Evolutionary conservation across 371 early-diverging fungal species (phyloP), one percentile per base, ranked within the genome.

Genomic region (Mortierella sp.): DNA sequence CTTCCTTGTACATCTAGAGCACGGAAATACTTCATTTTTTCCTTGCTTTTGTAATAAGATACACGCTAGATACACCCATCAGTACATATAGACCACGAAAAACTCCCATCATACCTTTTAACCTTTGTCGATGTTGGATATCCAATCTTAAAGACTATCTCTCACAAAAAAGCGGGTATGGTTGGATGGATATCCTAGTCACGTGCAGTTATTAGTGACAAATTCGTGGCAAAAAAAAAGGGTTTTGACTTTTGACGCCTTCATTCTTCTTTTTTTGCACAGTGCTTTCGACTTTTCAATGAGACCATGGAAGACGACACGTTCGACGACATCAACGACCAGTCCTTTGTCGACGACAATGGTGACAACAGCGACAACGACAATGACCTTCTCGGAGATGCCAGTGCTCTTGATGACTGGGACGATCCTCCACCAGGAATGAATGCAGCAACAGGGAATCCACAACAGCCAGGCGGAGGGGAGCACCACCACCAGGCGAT

Each of bases 241-340:
- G n/a, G n/a, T n/a, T n/a, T n/a, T n/a, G n/a, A n/a, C 47, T 47
- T 14, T 47, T n/a, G n/a, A 39, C 8, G 6, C 7, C 24, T 64
- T 64, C 3, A 9, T n/a, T 19, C 39, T 26, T 37, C 58, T 55
- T 55, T 37, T 53, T 63, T 11, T n/a, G n/a, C 31, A 61, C 34
- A 7, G 10, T 5, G 31, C 13, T 16, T 64, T 40, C 22, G 2
- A n/a, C n/a, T 31, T 66, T 26, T 31, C 68, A 68, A 45, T 48
- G 31, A 53, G 10, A 43, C 26, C 70, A 76, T 71, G 72, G 66
- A 72, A 31, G 72, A 75, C 41, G 48, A 34, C 66, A 45, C 66
- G 31, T 67, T 71, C 10, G 52, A 39, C 34, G 68, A 74, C 45
- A 55, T 68, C 34, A 45, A 52, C 26, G 74, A 79, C 26, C n/a